Evolutionary conservation across 2,329 filamentous ascomycete genomes (phyloP), one percentile per base, ranked within the genome.

Genomic region (Colletotrichum spaethianum): DNA sequence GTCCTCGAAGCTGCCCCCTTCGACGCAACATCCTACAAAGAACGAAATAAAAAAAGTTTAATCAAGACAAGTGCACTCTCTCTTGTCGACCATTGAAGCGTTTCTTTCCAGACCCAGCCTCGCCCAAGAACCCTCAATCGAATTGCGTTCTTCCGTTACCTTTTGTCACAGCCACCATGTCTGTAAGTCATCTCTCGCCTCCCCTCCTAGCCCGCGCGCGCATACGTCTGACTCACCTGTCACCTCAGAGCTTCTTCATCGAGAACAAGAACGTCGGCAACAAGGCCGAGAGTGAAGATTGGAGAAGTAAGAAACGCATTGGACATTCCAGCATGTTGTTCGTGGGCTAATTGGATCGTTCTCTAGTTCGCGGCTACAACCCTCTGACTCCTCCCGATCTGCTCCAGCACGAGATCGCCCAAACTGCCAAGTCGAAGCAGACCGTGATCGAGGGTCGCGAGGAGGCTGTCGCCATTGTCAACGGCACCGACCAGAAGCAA

Each of bases 341-440:
- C 28, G 63, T 57, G 48, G 36, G 72, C 78, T 79, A 63, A 78
- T 79, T 76, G 55, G 75, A 70, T 61, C 44, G 75, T 70, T 61
- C 44, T 72, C 36, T 75, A 94, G 93, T 95, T 82, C 92, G 93
- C 74, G 96, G 96, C 77, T 96, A 97, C 89, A 98, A 97, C 82
- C 96, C 94, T 78, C 87, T 99, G 76, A 98, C 94, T 18, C 92
- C 96, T 8, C 96, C 96, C 74, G 94, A 98, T 79, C 91, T 99
- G 75, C 94, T 99, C 73, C 96, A 98, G 83, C 93, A 96, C 87
- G 95, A 98, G 83, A 96, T 99, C 78, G 83, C 87, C 76, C 89
- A 90, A 80, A 89, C 87, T 9, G 72, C 83, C 74, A 83, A 83
- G 74, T 90, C 88, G 68, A 90, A 89, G 77, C 82, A 84, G 78